These are phyloP conservation scores for Globisporangium rhizosaccharum DNA, from an alignment of 352 stramenopile species.

Conservation along the genomic window DNA sequence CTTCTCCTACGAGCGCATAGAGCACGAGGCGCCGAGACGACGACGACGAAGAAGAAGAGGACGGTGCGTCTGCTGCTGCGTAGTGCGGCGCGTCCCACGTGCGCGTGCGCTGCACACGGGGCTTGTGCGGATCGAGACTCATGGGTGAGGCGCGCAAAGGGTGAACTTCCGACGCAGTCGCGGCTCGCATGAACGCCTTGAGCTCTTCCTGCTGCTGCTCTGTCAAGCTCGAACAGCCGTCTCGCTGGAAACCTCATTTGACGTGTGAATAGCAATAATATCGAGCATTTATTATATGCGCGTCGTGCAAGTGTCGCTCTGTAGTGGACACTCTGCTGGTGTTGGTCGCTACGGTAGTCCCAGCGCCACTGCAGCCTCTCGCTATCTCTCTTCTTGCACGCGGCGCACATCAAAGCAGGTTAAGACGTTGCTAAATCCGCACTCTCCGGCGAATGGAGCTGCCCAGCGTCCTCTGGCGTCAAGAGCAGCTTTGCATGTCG, in stretches of 20 bases:
- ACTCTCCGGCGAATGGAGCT: not conserved
- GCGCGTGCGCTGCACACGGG: conserved; percentile 16
- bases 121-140: conserved; percentile 16
- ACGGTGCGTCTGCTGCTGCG: not conserved
- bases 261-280: not conserved
- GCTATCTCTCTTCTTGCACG: no score
- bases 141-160: conserved; percentile 15
- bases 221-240: not conserved
- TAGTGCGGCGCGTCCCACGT: conserved; percentile 15
- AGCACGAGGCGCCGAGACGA: conserved; percentile 32
- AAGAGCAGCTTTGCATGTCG: not conserved
- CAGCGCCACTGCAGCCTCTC: no score
- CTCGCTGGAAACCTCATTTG: not conserved
- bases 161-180: conserved; percentile 23
- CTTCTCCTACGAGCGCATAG: conserved; percentile 65
- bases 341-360: no score
- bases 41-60: not conserved
- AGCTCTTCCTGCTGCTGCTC: not conserved
- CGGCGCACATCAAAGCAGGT: no score
- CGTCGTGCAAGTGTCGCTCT: not conserved
- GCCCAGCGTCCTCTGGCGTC: not conserved
- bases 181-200: conserved; percentile 1
- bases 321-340: no score
- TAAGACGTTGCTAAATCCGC: no score
- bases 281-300: not conserved